A percentile compares a stretch with the other conserved stretches of the same genome.
Conservation (phyloP, 1,284 basidiomycete species). For the Tylopilus sp. region DNA sequence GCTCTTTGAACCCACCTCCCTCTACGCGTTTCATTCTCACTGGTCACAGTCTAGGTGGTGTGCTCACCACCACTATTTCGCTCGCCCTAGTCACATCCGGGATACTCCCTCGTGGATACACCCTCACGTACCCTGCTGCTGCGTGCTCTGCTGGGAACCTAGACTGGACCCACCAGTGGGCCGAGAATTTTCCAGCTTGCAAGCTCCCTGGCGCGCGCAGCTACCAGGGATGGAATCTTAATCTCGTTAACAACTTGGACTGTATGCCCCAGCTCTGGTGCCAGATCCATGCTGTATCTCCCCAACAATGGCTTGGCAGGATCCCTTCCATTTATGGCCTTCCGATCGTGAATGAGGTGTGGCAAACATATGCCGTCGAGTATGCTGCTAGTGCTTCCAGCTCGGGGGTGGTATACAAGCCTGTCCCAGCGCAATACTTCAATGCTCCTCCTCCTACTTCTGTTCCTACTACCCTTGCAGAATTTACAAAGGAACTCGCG, state of each 20-base stretch:
- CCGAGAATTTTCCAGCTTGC: conserved; percentile 1
- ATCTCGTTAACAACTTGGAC: conserved; percentile 28
- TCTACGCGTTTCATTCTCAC: conserved; percentile 12
- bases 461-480: not conserved
- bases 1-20: not conserved
- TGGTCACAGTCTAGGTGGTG: conserved; percentile 22
- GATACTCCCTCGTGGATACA: not conserved
- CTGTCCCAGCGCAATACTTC: not conserved
- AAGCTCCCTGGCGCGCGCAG: not conserved
- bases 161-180: not conserved
- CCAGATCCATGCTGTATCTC: not conserved
- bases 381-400: not conserved
- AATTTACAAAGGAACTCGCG: too few species aligned
- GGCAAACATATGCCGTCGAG: not conserved
- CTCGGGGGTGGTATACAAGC: conserved; percentile 12
- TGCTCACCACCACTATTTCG: conserved; percentile 20
- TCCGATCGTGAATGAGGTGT: conserved; percentile 5
- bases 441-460: not conserved
- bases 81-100: conserved; percentile 12
- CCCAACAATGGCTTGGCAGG: conserved; percentile 17
- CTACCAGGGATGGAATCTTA: conserved; percentile 31
- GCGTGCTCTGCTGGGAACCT: conserved; percentile 13
- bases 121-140: conserved; percentile 17
- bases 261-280: conserved; percentile 27
- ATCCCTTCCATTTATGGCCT: conserved; percentile 25